A percentile compares a stretch with the other conserved stretches of the same genome.
phyloP scores from a whole-genome alignment of 106 monocot genomes.

The Dendrobium catenatum region DNA sequence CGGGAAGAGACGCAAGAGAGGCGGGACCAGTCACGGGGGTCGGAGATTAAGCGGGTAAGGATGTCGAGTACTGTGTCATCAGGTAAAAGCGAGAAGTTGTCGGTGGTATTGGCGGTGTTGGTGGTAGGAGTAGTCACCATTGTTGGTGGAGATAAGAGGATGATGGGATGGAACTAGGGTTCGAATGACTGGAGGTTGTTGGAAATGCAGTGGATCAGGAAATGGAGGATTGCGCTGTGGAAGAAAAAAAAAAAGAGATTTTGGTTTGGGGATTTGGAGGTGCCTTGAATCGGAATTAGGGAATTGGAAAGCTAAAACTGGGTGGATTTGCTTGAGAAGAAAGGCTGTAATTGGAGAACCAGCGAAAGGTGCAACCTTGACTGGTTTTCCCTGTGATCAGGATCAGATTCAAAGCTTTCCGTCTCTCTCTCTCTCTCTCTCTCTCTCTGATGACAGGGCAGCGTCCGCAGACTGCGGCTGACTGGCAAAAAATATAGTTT shows the following conservation, averaged over 20 bases:
- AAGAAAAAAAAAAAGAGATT: no score
- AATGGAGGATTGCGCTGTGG: no score
- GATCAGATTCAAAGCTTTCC: neutral
- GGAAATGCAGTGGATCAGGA: no score
- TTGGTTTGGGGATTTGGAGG: no score
- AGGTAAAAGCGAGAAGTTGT: neutral
- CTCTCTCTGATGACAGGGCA: no score
- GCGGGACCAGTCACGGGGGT: slow-evolving; percentile 10
- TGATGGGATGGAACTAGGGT: neutral
- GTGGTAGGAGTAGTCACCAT: neutral
- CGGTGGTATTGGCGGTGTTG: neutral
- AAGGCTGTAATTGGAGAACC: neutral
- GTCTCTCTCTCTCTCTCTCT: neutral
- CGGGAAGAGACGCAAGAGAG: slow-evolving; percentile 11
- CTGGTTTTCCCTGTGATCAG: neutral
- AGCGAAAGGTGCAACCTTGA: neutral
- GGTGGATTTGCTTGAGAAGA: no score
- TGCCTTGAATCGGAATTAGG: no score
- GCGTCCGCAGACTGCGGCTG: no score
- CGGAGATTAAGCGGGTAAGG: slow-evolving; percentile 2
- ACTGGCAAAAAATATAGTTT: no score
- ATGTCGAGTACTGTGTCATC: slow-evolving; percentile 5
- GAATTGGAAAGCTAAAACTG: no score
- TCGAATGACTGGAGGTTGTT: neutral
- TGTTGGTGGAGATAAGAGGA: neutral